Evolutionary conservation across 306 rosid genomes (phyloP).

Genomic region (Alnus glutinosa): DNA sequence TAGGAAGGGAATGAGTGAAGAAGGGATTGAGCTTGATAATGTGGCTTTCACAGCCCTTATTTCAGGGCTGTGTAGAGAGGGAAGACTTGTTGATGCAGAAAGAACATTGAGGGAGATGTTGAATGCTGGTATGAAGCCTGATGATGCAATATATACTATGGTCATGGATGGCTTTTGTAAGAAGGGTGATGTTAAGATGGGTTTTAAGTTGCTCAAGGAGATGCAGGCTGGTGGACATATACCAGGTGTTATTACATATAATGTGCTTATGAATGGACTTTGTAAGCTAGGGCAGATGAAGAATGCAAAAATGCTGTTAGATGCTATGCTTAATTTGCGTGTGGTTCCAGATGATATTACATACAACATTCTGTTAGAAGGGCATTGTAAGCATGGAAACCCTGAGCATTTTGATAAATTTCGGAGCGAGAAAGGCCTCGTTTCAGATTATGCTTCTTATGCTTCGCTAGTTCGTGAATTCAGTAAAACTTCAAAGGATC

Average conservation of each 20-base stretch:
- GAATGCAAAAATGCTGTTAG: slow-evolving; percentile 78
- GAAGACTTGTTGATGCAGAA: slow-evolving; percentile 61
- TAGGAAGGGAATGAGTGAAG: slow-evolving; percentile 52
- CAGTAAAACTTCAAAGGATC: slow-evolving; percentile 42
- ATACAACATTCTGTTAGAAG: slow-evolving; percentile 77
- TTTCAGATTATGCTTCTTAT: slow-evolving; percentile 73
- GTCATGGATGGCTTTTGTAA: slow-evolving; percentile 79
- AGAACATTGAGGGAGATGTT: slow-evolving; percentile 68
- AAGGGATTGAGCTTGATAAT: slow-evolving; percentile 61
- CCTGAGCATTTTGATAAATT: slow-evolving; percentile 44
- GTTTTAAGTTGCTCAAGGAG: slow-evolving; percentile 72
- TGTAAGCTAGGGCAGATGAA: slow-evolving; percentile 95
- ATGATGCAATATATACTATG: slow-evolving; percentile 71
- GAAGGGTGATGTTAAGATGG: slow-evolving; percentile 67
- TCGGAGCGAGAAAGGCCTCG: slow-evolving; percentile 63
- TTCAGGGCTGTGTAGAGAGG: slow-evolving; percentile 73
- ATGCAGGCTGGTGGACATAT: slow-evolving; percentile 62
- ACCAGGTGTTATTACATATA: slow-evolving; percentile 74
- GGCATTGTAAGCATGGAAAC: slow-evolving; percentile 72
- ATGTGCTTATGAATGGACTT: slow-evolving; percentile 83
- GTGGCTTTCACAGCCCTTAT: slow-evolving; percentile 77
- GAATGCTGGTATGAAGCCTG: slow-evolving; percentile 67
- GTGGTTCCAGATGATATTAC: slow-evolving; percentile 88
- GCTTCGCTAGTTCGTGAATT: slow-evolving; percentile 55
- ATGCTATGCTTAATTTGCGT: slow-evolving; percentile 82